Percentiles rank a stretch among this genome's conserved stretches.
Conservation (phyloP, 495 filamentous ascomycete species). For the Hypoxylon lenormandii region DNA sequence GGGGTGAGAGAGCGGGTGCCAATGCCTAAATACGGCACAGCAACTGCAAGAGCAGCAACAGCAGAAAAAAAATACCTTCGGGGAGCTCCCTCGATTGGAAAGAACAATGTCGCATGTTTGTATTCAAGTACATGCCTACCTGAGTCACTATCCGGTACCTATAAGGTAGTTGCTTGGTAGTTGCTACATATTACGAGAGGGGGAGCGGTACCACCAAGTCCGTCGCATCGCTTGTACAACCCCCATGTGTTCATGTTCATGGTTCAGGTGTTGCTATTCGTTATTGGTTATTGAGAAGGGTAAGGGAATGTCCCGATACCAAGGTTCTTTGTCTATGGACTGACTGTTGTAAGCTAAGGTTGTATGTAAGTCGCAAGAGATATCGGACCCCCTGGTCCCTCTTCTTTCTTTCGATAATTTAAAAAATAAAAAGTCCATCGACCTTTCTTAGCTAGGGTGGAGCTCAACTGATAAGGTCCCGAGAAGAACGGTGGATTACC, state of each 20-base stretch:
- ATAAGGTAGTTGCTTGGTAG: too few species aligned
- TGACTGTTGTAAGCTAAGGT: too few species aligned
- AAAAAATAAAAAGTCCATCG: conserved; percentile 24
- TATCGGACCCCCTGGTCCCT: conserved; percentile 25
- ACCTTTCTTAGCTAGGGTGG: conserved; percentile 28
- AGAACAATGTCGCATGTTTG: conserved; percentile 2
- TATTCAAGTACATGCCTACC: conserved; percentile 17
- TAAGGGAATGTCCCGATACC: conserved; percentile 27
- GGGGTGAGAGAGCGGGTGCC: conserved; percentile 20
- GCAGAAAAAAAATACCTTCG: background rate
- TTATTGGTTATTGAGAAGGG: background rate
- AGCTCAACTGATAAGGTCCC: conserved; percentile 44
- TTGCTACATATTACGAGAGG: conserved; percentile 15
- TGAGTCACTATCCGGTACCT: conserved; percentile 14
- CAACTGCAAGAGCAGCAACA: background rate
- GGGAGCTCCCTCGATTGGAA: conserved; percentile 38
- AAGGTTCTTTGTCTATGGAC: conserved; percentile 30
- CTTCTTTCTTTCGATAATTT: conserved; percentile 20
- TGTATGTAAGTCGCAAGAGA: conserved; percentile 2
- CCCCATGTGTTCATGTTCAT: conserved; percentile 7
- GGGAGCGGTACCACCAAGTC: conserved; percentile 15
- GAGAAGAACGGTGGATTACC: conserved; percentile 24
- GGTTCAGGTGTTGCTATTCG: too few species aligned
- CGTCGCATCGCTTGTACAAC: conserved; percentile 16
- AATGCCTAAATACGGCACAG: conserved; percentile 39